Conservation (phyloP, 371 early-diverging fungal genomes). For the Rhizopus stolonifer region DNA sequence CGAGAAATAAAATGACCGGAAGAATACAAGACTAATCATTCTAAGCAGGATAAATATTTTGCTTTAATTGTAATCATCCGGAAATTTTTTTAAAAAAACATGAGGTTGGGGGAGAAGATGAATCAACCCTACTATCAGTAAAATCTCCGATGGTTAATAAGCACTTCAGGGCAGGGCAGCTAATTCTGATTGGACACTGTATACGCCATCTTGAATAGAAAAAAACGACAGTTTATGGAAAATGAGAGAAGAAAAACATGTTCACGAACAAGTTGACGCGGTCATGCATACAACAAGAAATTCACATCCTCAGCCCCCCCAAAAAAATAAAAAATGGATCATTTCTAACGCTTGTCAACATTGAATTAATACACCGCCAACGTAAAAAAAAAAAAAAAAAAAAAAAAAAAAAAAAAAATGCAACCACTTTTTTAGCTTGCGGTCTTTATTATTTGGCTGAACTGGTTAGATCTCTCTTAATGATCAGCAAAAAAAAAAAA, state of each 20-base stretch:
- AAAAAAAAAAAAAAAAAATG: no score
- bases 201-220: background rate
- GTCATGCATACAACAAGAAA: background rate
- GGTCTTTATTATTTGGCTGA: no score
- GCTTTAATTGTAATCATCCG: background rate
- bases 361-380: background rate
- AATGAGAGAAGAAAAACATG: no score
- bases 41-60: no score
- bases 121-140: background rate
- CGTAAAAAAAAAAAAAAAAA: no score
- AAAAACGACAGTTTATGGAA: background rate
- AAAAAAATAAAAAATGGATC: background rate
- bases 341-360: background rate
- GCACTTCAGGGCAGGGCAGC: background rate
- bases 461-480: no score
- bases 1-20: no score
- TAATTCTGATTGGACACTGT: background rate
- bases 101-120: background rate
- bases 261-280: no score
- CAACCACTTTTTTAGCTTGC: no score
- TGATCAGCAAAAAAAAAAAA: no score
- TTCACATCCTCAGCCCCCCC: background rate
- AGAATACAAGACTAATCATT: no score
- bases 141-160: conserved; percentile 5
- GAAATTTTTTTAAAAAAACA: background rate